A percentile compares a stretch with the other conserved stretches of the same genome.
These are phyloP conservation scores for Candida dubliniensis DNA, from an alignment of 1,139 yeast genomes.

Conservation along the genomic window DNA sequence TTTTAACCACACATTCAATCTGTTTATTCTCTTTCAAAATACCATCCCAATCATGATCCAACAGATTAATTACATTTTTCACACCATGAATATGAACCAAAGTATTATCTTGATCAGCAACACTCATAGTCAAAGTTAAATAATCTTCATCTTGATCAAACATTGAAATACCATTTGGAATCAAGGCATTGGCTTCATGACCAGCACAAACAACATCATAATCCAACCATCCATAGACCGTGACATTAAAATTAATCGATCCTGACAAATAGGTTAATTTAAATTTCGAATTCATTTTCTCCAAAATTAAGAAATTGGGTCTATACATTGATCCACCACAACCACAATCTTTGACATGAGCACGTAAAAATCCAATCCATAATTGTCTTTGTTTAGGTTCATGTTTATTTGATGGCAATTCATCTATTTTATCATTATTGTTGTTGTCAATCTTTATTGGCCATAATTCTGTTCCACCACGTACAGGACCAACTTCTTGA, in stretches of 20 bases:
- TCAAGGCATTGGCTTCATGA: constrained; percentile 29
- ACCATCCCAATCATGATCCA: constrained; percentile 7
- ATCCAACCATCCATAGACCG: constrained; percentile 34
- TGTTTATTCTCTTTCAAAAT: constrained; percentile 2
- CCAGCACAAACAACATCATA: constrained; percentile 23
- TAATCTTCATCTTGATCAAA: constrained; percentile 21
- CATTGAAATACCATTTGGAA: constrained; percentile 33
- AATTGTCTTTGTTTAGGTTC: constrained; percentile 17
- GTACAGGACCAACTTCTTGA: constrained; percentile 28
- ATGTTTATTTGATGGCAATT: neutral
- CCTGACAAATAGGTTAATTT: constrained; percentile 34
- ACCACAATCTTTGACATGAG: constrained; percentile 36
- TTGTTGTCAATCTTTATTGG: constrained; percentile 13
- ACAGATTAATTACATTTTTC: constrained; percentile 3
- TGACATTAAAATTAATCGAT: constrained; percentile 35
- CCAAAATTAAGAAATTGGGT: constrained; percentile 33
- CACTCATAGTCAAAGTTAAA: constrained; percentile 32
- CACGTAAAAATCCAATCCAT: constrained; percentile 41
- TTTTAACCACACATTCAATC: constrained; percentile 19
- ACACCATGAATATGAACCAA: constrained; percentile 25
- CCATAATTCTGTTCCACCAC: constrained; percentile 41
- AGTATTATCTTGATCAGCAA: constrained; percentile 37
- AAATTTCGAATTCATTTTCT: constrained; percentile 22
- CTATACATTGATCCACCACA: constrained; percentile 39
- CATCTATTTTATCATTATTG: too few species aligned